These are phyloP conservation scores for Heritiera littoralis DNA, from an alignment of 345 rosid species.

Conservation along the genomic window DNA sequence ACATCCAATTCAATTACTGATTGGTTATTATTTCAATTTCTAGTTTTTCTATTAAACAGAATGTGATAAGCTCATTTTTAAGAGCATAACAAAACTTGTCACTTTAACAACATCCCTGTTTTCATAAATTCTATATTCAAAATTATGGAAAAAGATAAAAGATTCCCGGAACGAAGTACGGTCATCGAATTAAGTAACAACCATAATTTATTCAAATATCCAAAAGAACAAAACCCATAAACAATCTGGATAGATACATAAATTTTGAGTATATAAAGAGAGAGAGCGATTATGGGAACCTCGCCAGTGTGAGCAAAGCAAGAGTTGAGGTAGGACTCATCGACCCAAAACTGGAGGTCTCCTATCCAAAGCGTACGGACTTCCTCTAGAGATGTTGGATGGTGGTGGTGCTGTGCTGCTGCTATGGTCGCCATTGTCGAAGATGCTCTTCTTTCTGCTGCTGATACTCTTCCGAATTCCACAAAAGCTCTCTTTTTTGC, in stretches of 20 bases:
- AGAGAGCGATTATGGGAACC: conserved; percentile 36
- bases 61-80: neutral
- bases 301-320: conserved; percentile 97
- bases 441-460: neutral
- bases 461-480: neutral
- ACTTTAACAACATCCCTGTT: neutral
- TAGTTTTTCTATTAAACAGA: neutral
- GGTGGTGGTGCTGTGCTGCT: conserved; percentile 65
- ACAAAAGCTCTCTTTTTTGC: neutral
- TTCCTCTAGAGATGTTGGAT: conserved; percentile 84
- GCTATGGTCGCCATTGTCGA: conserved; percentile 28
- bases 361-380: conserved; percentile 98
- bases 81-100: neutral
- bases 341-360: conserved; percentile 94
- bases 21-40: neutral
- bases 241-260: neutral
- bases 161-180: neutral
- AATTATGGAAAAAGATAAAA: neutral
- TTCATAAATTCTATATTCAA: neutral
- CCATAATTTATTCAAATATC: neutral
- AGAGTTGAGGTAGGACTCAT: conserved; percentile 77
- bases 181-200: neutral
- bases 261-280: neutral
- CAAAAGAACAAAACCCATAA: neutral
- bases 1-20: neutral